Percentiles rank a stretch among this genome's conserved stretches.
phyloP scores from a whole-genome alignment of 257 asterid genomes.

The Ilex asprella region DNA sequence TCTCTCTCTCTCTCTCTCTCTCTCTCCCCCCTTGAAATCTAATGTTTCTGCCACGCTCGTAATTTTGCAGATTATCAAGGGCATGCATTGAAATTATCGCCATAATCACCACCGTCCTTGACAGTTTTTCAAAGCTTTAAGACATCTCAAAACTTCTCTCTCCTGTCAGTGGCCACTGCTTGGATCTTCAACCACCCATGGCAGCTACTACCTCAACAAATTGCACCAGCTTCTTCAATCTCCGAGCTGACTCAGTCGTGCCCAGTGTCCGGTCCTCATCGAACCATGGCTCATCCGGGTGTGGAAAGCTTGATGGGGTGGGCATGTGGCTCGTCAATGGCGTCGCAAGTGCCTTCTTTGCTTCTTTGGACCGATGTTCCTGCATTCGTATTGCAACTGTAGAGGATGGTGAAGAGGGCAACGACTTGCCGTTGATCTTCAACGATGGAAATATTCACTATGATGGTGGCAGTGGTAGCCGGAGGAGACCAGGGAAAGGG shows the following conservation, averaged over 20 bases:
- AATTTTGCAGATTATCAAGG: neutral
- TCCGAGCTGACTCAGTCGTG: slow-evolving; percentile 16
- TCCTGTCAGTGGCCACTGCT: neutral
- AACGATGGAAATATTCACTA: slow-evolving; percentile 30
- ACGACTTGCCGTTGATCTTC: slow-evolving; percentile 52
- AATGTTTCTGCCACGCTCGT: too few species aligned
- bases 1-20: too few species aligned
- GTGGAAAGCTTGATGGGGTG: slow-evolving; percentile 56
- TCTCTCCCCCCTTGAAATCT: too few species aligned
- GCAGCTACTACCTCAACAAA: slow-evolving; percentile 31
- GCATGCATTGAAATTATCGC: slow-evolving; percentile 11
- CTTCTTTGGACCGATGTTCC: slow-evolving; percentile 71
- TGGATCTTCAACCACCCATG: slow-evolving; percentile 14
- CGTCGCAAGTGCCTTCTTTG: slow-evolving; percentile 60
- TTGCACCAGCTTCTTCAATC: slow-evolving; percentile 22
- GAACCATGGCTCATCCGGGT: slow-evolving; percentile 9
- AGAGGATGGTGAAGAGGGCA: slow-evolving; percentile 56
- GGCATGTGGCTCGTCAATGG: slow-evolving; percentile 73
- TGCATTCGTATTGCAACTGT: slow-evolving; percentile 64
- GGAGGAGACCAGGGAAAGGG: slow-evolving; percentile 29
- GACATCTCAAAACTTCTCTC: neutral
- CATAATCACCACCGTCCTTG: neutral
- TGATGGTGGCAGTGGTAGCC: slow-evolving; percentile 20
- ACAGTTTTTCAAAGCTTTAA: neutral
- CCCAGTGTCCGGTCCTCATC: slow-evolving; percentile 28